These are phyloP conservation scores for Huntiella decipiens DNA, from an alignment of 2,329 filamentous ascomycete genomes.

Conservation along the genomic window DNA sequence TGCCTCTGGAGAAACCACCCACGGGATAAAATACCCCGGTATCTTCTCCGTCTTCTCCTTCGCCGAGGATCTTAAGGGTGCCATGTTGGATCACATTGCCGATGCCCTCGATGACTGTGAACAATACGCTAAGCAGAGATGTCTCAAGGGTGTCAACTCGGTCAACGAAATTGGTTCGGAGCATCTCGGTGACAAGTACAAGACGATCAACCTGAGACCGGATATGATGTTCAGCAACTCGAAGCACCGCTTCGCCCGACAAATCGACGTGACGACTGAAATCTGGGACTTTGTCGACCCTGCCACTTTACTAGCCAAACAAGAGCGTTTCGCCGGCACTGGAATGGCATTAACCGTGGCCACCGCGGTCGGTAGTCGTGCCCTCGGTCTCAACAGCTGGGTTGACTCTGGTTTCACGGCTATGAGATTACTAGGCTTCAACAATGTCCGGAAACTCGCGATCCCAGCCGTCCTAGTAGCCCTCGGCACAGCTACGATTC, in stretches of 20 bases:
- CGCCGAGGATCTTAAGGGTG: constrained; percentile 78
- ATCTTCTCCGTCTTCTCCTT: constrained; percentile 74
- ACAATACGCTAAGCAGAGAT: constrained; percentile 61
- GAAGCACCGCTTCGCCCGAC: constrained; percentile 60
- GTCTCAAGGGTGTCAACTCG: constrained; percentile 60
- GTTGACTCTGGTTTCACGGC: constrained; percentile 71
- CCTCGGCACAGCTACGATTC: constrained; percentile 41
- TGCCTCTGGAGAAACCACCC: constrained; percentile 55
- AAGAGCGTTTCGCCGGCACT: constrained; percentile 87
- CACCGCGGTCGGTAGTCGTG: constrained; percentile 62
- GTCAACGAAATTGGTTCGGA: constrained; percentile 79
- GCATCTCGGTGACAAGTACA: constrained; percentile 74
- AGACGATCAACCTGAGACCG: constrained; percentile 69
- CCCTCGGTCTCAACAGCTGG: constrained; percentile 74
- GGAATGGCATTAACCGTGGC: constrained; percentile 87
- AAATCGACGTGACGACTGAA: constrained; percentile 76
- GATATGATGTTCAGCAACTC: constrained; percentile 88
- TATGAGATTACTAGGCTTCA: constrained; percentile 60
- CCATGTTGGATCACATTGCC: constrained; percentile 78
- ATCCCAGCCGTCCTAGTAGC: constrained; percentile 62
- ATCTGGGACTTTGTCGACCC: constrained; percentile 87
- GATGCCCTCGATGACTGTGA: constrained; percentile 63
- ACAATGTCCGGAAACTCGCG: constrained; percentile 62
- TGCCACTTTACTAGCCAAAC: constrained; percentile 60
- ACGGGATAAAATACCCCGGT: constrained; percentile 74